Conservation (phyloP, 148 eudicot genomes). For the Rhododendron henanense region DNA sequence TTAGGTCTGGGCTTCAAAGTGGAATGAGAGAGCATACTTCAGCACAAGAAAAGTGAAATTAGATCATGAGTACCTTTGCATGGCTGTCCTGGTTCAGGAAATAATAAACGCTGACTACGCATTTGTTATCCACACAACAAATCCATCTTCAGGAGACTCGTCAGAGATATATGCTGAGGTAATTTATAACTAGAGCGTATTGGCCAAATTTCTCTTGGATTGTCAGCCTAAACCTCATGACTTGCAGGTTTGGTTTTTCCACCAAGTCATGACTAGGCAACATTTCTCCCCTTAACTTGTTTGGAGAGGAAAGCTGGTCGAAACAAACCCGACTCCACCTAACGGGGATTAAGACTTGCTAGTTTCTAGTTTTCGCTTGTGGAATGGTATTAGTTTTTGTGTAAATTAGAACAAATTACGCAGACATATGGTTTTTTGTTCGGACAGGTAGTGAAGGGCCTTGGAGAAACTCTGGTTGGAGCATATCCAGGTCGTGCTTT, state of each 20-base stretch:
- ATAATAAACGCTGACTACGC: conserved; percentile 94
- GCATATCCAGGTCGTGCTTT: conserved; percentile 93
- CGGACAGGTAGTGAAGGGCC: conserved; percentile 84
- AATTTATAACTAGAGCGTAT: neutral
- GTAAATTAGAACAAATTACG: neutral
- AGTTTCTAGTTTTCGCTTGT: neutral
- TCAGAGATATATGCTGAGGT: conserved; percentile 97
- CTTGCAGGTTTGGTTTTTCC: neutral
- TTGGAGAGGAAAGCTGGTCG: neutral
- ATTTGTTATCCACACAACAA: conserved; percentile 94
- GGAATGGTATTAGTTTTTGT: neutral
- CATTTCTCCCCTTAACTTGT: neutral
- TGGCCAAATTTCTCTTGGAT: neutral
- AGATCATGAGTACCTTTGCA: conserved; percentile 89
- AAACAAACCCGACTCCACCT: neutral
- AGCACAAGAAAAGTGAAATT: conserved; percentile 90
- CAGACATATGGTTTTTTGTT: neutral
- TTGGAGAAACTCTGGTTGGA: conserved; percentile 96
- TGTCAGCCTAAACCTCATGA: neutral
- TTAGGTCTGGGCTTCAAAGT: conserved; percentile 99
- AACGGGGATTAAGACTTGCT: neutral
- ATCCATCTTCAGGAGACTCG: conserved; percentile 95
- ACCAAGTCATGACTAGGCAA: neutral
- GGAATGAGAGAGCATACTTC: conserved; percentile 99
- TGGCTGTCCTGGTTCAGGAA: conserved; percentile 99